These are phyloP conservation scores for Vanderwaltozyma tropicalis DNA, from an alignment of 805 yeast species.

Conservation along the genomic window DNA sequence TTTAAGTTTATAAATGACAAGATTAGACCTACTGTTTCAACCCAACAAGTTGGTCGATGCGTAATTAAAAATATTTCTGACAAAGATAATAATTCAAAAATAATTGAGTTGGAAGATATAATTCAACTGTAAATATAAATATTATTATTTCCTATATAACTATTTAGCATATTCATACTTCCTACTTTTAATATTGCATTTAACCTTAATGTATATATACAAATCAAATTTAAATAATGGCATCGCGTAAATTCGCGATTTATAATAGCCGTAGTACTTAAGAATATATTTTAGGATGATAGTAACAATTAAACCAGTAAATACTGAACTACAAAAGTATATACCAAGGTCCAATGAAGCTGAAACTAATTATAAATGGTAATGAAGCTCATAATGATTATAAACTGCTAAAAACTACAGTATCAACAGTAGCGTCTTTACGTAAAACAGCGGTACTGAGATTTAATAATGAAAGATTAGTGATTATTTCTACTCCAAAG, in stretches of 20 bases:
- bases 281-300: no score
- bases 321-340: not conserved
- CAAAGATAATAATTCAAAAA: conserved; percentile 38
- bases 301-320: no score
- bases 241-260: no score
- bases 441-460: conserved; percentile 26
- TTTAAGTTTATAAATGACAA: conserved; percentile 35
- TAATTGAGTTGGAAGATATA: conserved; percentile 47
- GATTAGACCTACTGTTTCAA: conserved; percentile 53
- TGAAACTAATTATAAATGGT: conserved; percentile 22
- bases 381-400: conserved; percentile 25
- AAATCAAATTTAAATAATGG: no score
- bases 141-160: not conserved
- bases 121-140: conserved; percentile 3
- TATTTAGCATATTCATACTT: no score
- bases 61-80: conserved; percentile 47
- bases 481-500: conserved; percentile 25
- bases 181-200: no score
- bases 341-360: conserved; percentile 14
- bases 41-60: conserved; percentile 56
- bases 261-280: no score
- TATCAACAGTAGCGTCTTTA: conserved; percentile 23
- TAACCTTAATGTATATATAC: no score
- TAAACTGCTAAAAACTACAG: conserved; percentile 23
- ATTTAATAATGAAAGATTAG: conserved; percentile 23